Conservation (phyloP, 805 yeast genomes). For the Candida manassasensis region DNA sequence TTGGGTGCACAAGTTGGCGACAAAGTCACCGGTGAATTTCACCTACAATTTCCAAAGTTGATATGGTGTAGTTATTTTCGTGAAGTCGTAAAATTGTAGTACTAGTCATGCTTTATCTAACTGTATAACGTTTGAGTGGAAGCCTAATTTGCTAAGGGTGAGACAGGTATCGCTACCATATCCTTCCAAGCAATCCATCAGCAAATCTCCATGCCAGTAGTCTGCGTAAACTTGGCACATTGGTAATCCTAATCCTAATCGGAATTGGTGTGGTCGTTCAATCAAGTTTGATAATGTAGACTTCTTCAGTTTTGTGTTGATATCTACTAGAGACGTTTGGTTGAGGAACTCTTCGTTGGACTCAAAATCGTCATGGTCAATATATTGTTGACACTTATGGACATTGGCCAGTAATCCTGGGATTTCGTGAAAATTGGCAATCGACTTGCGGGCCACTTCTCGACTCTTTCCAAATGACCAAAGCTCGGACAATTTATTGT, state of each 20-base stretch:
- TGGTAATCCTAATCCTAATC: slow-evolving; percentile 85
- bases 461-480: slow-evolving; percentile 88
- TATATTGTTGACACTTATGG: slow-evolving; percentile 15
- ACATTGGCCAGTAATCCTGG: slow-evolving; percentile 55
- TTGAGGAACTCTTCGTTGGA: slow-evolving; percentile 18
- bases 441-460: slow-evolving; percentile 50
- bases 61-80: too few species aligned
- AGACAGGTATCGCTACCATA: slow-evolving; percentile 88
- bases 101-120: slow-evolving; percentile 74
- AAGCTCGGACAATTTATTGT: slow-evolving; percentile 53
- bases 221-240: slow-evolving; percentile 91
- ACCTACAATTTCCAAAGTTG: too few species aligned
- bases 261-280: slow-evolving; percentile 67
- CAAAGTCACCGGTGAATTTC: too few species aligned
- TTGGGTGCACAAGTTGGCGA: too few species aligned
- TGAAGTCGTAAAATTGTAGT: not conserved
- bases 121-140: slow-evolving; percentile 56
- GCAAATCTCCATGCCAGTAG: slow-evolving; percentile 92
- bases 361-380: slow-evolving; percentile 1
- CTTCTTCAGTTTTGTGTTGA: slow-evolving; percentile 24
- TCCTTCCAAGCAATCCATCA: slow-evolving; percentile 80
- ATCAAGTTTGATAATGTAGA: slow-evolving; percentile 63
- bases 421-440: slow-evolving; percentile 61
- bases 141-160: slow-evolving; percentile 73
- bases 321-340: slow-evolving; percentile 36